phyloP scores from a whole-genome alignment of 1,284 basidiomycete species.

The Agroathelia rolfsii region DNA sequence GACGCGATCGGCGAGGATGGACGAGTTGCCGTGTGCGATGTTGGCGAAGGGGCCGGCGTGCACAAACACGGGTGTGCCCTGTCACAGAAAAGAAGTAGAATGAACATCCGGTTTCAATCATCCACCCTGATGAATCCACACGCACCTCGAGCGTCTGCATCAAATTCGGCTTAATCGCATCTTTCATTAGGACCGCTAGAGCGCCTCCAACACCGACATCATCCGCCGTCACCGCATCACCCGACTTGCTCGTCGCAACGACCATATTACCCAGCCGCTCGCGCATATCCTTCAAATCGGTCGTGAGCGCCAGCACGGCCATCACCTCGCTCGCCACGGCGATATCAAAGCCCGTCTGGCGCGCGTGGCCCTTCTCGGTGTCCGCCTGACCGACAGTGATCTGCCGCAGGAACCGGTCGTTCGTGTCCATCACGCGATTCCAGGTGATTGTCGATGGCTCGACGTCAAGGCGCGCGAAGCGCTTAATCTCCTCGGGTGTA shows the following conservation, averaged over 20 bases:
- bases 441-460: conserved; percentile 92
- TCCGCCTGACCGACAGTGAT: conserved; percentile 86
- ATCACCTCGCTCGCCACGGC: conserved; percentile 96
- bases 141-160: conserved; percentile 93
- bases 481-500: conserved; percentile 85
- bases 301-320: conserved; percentile 93
- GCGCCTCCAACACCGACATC: conserved; percentile 95
- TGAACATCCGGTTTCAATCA: conserved; percentile 2
- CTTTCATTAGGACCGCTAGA: conserved; percentile 96
- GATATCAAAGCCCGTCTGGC: conserved; percentile 93
- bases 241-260: conserved; percentile 88
- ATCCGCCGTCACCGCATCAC: conserved; percentile 92
- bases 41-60: conserved; percentile 99
- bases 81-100: conserved; percentile 6
- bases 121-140: conserved; percentile 1
- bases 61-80: conserved; percentile 97
- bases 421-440: conserved; percentile 96
- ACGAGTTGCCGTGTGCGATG: conserved; percentile 98
- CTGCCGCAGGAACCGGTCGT: conserved; percentile 94
- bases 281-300: conserved; percentile 86
- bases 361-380: conserved; percentile 86
- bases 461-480: conserved; percentile 89
- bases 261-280: conserved; percentile 91
- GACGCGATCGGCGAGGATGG: conserved; percentile 92
- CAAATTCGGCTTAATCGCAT: conserved; percentile 97